phyloP scores from a whole-genome alignment of 371 early-diverging fungal genomes.

The Chytridium lagenaria region DNA sequence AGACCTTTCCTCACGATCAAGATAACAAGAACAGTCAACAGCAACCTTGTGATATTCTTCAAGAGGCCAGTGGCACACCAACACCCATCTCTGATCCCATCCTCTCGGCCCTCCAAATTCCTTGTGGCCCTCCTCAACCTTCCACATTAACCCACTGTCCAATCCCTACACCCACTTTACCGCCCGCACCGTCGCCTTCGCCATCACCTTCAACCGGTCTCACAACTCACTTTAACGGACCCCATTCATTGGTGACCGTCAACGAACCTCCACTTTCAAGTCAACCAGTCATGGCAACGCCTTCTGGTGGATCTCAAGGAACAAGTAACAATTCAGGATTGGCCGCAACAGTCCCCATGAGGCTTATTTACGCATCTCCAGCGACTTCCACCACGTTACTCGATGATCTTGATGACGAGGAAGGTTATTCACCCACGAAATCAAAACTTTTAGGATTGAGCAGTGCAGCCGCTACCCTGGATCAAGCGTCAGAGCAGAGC shows the following conservation, averaged over 20 bases:
- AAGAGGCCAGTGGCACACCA: background rate
- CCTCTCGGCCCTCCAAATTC: background rate
- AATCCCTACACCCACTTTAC: background rate
- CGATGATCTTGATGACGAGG: constrained; percentile 35
- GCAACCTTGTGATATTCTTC: no score
- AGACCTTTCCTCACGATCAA: no score
- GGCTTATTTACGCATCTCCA: constrained; percentile 17
- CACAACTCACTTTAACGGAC: background rate
- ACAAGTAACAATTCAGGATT: background rate
- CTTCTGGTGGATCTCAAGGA: background rate
- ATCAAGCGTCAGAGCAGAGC: background rate
- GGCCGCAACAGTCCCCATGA: background rate
- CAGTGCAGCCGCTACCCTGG: background rate
- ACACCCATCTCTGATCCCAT: background rate
- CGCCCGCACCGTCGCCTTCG: background rate
- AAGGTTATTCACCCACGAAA: background rate
- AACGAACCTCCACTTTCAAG: background rate
- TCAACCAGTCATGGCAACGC: background rate
- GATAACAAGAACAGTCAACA: no score
- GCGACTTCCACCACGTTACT: constrained; percentile 33
- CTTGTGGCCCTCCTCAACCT: background rate
- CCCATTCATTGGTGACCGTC: background rate
- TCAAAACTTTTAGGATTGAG: constrained; percentile 1
- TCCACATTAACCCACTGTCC: background rate
- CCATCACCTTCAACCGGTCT: background rate